phyloP scores from a whole-genome alignment of 2,329 filamentous ascomycete species.

The Aspergillus alliaceus region DNA sequence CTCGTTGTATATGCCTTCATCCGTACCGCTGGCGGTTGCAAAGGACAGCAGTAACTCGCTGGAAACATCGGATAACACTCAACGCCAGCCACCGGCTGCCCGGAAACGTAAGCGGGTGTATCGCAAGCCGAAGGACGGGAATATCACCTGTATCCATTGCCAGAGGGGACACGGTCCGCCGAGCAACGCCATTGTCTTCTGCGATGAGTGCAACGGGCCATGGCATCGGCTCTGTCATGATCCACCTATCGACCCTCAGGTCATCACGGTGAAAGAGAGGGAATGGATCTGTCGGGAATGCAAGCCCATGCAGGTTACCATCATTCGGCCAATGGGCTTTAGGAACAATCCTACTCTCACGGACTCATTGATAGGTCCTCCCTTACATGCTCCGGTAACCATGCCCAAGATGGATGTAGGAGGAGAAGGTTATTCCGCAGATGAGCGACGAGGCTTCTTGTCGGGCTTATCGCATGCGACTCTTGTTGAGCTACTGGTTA shows the following conservation, averaged over 20 bases:
- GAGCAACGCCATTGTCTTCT: conserved; percentile 82
- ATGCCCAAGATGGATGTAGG: conserved; percentile 26
- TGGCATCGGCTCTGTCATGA: conserved; percentile 84
- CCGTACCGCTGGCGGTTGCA: conserved; percentile 30
- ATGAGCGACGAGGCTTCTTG: conserved; percentile 64
- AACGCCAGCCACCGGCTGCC: conserved; percentile 27
- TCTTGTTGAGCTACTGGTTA: conserved; percentile 65
- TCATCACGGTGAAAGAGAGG: conserved; percentile 64
- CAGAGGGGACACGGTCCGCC: conserved; percentile 68
- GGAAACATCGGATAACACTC: conserved; percentile 7
- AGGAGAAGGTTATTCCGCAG: conserved; percentile 27
- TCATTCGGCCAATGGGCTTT: conserved; percentile 40
- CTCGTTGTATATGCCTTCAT: conserved; percentile 59
- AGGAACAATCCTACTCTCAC: conserved; percentile 26
- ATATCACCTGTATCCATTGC: conserved; percentile 68
- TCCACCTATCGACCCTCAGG: conserved; percentile 69
- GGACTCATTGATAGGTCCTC: conserved; percentile 4
- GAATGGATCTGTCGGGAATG: conserved; percentile 73
- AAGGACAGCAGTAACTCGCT: conserved; percentile 18
- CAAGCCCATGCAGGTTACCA: conserved; percentile 47
- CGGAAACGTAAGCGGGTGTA: conserved; percentile 59
- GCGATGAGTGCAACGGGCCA: conserved; percentile 74
- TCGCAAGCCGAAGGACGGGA: conserved; percentile 44
- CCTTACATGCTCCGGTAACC: conserved; percentile 13
- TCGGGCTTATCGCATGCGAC: conserved; percentile 59